Percentiles rank a stretch among this genome's conserved stretches.
These are phyloP conservation scores for Colletotrichum aenigma DNA, from an alignment of 2,329 filamentous ascomycete species.

Conservation along the genomic window DNA sequence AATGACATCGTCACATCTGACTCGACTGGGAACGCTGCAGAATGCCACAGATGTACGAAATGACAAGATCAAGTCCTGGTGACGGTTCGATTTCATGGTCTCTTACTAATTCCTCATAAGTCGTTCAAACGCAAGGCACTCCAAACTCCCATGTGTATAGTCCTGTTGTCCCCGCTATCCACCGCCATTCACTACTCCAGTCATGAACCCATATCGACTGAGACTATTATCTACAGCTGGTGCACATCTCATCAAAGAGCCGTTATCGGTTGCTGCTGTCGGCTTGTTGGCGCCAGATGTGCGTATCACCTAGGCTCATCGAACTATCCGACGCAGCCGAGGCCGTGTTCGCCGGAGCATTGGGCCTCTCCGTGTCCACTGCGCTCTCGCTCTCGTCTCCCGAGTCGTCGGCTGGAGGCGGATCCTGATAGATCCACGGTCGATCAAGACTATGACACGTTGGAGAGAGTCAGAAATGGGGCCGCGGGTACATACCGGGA, in stretches of 20 bases:
- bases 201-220: not conserved
- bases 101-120: not conserved
- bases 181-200: not conserved
- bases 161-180: not conserved
- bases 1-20: not conserved
- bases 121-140: not conserved
- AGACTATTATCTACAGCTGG: slow-evolving; percentile 4
- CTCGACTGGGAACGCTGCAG: not conserved
- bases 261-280: not conserved
- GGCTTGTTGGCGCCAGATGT: slow-evolving; percentile 48
- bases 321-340: slow-evolving; percentile 45
- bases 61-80: not conserved
- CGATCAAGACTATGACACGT: slow-evolving; percentile 60
- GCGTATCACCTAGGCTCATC: slow-evolving; percentile 53
- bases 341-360: slow-evolving; percentile 2
- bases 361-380: not conserved
- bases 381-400: slow-evolving; percentile 14
- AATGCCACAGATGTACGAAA: not conserved
- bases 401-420: slow-evolving; percentile 41
- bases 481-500: slow-evolving; percentile 57
- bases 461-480: not conserved
- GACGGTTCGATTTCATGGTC: not conserved
- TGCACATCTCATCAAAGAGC: too few species aligned
- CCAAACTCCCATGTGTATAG: slow-evolving; percentile 1
- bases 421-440: slow-evolving; percentile 70